A percentile compares a stretch with the other conserved stretches of the same genome.
Evolutionary conservation across 805 yeast genomes (phyloP).

Genomic region (Candida lessepsii): DNA sequence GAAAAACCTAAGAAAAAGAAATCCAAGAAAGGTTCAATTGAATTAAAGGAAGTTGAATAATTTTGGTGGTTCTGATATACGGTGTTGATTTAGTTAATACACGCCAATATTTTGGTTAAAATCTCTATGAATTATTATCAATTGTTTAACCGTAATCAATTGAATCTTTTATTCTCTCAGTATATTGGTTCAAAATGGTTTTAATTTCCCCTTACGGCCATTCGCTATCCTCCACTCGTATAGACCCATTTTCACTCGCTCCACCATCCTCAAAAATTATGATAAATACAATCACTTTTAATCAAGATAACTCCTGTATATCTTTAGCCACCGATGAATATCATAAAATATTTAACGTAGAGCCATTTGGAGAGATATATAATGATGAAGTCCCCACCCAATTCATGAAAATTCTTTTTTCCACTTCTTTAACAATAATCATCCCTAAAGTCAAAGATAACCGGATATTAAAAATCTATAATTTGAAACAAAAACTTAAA

Average conservation of each 20-base stretch:
- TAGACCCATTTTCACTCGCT: constrained; percentile 1
- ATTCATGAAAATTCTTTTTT: constrained; percentile 38
- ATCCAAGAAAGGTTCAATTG: constrained; percentile 26
- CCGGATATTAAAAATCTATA: constrained; percentile 37
- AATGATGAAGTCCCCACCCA: constrained; percentile 25
- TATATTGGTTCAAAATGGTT: no score
- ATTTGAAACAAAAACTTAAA: constrained; percentile 41
- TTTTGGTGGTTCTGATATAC: neutral
- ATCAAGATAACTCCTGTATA: constrained; percentile 42
- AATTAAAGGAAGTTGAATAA: constrained; percentile 37
- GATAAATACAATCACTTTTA: constrained; percentile 39
- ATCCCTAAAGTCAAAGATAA: constrained; percentile 31
- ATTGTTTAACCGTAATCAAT: no score
- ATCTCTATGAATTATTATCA: no score
- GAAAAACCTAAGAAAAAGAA: constrained; percentile 46
- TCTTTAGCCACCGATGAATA: constrained; percentile 32
- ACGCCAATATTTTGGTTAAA: neutral
- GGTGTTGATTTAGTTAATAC: no score
- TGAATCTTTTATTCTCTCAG: no score
- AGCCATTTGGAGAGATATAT: constrained; percentile 46
- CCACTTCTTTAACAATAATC: constrained; percentile 41
- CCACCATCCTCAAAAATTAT: constrained; percentile 2
- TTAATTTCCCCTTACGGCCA: no score
- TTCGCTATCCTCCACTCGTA: no score
- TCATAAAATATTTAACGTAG: constrained; percentile 43